A percentile compares a stretch with the other conserved stretches of the same genome.
Evolutionary conservation across 306 rosid species (phyloP).

Genomic region (Gillenia trifoliata): DNA sequence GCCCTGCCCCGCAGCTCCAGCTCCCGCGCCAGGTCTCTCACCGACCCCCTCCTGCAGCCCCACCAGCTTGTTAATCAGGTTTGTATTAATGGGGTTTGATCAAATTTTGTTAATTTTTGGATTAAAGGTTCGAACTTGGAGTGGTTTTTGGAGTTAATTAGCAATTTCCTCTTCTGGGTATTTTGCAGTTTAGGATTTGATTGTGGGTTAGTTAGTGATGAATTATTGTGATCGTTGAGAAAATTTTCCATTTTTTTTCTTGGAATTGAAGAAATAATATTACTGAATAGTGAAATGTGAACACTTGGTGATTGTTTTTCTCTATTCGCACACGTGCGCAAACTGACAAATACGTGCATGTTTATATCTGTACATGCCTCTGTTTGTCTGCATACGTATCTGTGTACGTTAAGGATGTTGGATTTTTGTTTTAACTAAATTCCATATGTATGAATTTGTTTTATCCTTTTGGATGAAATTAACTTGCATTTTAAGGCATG

Average conservation of each 20-base stretch:
- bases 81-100: not conserved
- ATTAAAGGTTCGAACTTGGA: not conserved
- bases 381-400: not conserved
- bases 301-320: not conserved
- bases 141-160: not conserved
- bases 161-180: not conserved
- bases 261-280: not conserved
- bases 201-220: not conserved
- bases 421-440: not conserved
- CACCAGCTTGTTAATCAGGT: conserved; percentile 89
- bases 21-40: conserved; percentile 76
- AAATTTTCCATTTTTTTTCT: not conserved
- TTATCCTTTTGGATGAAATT: not conserved
- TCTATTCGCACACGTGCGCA: not conserved
- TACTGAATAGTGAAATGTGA: not conserved
- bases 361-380: not conserved
- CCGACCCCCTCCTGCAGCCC: conserved; percentile 89
- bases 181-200: not conserved
- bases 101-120: not conserved
- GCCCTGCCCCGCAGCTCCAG: conserved; percentile 78
- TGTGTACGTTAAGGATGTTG: not conserved
- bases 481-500: not conserved
- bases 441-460: not conserved
- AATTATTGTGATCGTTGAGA: not conserved
- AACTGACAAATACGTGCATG: not conserved